A percentile compares a stretch with the other conserved stretches of the same genome.
phyloP scores from a whole-genome alignment of 345 rosid species.

The Brassica juncea region DNA sequence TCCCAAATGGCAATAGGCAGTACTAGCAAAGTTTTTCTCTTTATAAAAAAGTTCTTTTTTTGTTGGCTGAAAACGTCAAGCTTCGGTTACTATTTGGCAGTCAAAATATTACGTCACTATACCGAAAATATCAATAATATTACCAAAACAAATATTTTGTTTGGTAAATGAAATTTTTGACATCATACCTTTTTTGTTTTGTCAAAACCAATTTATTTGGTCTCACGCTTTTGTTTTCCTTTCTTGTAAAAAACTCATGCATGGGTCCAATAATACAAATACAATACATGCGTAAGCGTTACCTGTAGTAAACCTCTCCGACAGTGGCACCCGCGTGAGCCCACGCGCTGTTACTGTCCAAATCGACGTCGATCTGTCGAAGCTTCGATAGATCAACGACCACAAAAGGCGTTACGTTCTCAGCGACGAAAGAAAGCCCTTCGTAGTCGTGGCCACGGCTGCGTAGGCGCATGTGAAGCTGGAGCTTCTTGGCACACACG shows the following conservation, averaged over 20 bases:
- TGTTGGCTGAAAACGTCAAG: slow-evolving; percentile 14
- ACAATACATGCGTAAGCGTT: slow-evolving; percentile 21
- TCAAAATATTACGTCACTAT: not conserved
- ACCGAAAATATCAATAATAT: not conserved
- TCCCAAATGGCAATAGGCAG: slow-evolving; percentile 4
- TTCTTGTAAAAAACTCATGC: not conserved
- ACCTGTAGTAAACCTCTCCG: slow-evolving; percentile 58
- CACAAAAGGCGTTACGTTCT: slow-evolving; percentile 55
- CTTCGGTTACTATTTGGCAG: slow-evolving; percentile 3
- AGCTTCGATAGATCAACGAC: slow-evolving; percentile 59
- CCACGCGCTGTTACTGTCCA: slow-evolving; percentile 65
- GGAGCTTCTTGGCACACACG: slow-evolving; percentile 53
- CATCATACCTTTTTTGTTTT: not conserved
- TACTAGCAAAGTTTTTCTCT: not conserved
- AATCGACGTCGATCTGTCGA: slow-evolving; percentile 53
- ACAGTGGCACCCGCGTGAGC: slow-evolving; percentile 72
- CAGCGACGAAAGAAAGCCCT: slow-evolving; percentile 60
- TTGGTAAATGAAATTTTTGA: not conserved
- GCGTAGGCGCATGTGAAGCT: slow-evolving; percentile 55
- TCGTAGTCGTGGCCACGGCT: slow-evolving; percentile 84
- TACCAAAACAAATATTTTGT: not conserved
- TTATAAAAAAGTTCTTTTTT: not conserved
- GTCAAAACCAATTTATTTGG: not conserved
- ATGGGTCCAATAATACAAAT: not conserved
- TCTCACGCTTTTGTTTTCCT: not conserved